Evolutionary conservation across 2,329 filamentous ascomycete species (phyloP).

Genomic region (Arachnopeziza araneosa): DNA sequence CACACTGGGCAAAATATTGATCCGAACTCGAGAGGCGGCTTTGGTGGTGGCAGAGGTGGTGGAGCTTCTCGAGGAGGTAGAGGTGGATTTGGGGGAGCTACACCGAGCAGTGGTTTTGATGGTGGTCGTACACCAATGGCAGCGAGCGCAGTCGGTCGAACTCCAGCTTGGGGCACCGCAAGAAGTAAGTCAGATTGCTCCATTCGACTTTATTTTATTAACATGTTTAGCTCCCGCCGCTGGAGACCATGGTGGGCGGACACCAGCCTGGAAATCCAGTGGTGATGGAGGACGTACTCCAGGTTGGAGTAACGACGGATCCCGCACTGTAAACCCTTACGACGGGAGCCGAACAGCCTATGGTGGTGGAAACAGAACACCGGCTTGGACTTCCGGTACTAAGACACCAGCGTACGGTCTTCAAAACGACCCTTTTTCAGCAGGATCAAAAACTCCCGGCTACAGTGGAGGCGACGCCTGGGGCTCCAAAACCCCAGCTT

Average conservation of each 20-base stretch:
- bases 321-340: conserved; percentile 57
- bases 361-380: conserved; percentile 65
- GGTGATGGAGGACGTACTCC: conserved; percentile 54
- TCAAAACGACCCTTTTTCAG: conserved; percentile 52
- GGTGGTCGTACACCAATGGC: conserved; percentile 65
- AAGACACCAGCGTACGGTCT: conserved; percentile 57
- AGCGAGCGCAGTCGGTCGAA: conserved; percentile 55
- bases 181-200: conserved; percentile 49
- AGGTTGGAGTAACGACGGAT: conserved; percentile 60
- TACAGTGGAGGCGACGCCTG: conserved; percentile 57
- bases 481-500: conserved; percentile 62
- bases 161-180: conserved; percentile 67
- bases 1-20: conserved; percentile 74
- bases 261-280: conserved; percentile 58
- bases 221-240: conserved; percentile 44
- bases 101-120: conserved; percentile 35
- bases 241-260: conserved; percentile 49
- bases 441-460: conserved; percentile 72
- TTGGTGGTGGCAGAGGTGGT: conserved; percentile 36
- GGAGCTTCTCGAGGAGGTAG: conserved; percentile 36
- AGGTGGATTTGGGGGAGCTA: conserved; percentile 42
- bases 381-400: conserved; percentile 72
- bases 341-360: conserved; percentile 68
- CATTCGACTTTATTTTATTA: conserved; percentile 8
- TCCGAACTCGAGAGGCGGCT: conserved; percentile 47